Conservation (phyloP, 2,329 filamentous ascomycete species). For the Lasiodiplodia sp. region DNA sequence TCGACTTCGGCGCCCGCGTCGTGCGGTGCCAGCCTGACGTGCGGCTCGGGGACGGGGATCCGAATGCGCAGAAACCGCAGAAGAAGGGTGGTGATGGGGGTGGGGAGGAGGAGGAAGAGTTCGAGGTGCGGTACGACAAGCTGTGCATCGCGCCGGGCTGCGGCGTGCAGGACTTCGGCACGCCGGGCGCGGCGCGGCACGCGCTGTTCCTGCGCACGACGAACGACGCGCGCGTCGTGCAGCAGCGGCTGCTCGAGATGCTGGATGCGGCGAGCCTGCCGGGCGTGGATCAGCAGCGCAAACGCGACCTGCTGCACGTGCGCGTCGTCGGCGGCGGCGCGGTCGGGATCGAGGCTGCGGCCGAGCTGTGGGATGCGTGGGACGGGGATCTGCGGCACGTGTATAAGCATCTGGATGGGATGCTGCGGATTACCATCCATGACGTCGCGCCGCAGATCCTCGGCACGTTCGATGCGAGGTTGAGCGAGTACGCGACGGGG, state of each 20-base stretch:
- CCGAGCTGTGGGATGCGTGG: constrained; percentile 54
- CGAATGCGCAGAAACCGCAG: background rate
- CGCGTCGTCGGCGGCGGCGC: constrained; percentile 53
- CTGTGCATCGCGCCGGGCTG: constrained; percentile 54
- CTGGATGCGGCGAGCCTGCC: constrained; percentile 48
- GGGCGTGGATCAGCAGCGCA: constrained; percentile 36
- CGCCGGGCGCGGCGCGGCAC: constrained; percentile 50
- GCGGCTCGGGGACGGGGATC: constrained; percentile 1
- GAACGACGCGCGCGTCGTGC: constrained; percentile 45
- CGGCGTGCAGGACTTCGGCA: constrained; percentile 48
- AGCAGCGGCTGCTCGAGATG: constrained; percentile 47
- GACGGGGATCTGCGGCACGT: constrained; percentile 48
- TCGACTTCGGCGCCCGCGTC: constrained; percentile 47
- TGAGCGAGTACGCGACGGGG: constrained; percentile 52
- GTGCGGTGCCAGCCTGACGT: constrained; percentile 43
- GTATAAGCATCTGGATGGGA: constrained; percentile 51
- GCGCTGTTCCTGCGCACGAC: constrained; percentile 50
- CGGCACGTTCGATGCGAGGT: constrained; percentile 50
- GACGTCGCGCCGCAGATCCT: constrained; percentile 54
- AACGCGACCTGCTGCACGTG: constrained; percentile 47
- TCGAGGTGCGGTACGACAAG: constrained; percentile 52
- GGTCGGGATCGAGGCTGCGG: constrained; percentile 53
- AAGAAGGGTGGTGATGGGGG: background rate
- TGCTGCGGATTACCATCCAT: constrained; percentile 53
- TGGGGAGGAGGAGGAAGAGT: constrained; percentile 32